Evolutionary conservation across 2,329 filamentous ascomycete genomes (phyloP).

Genomic region (Aspergillus niger): DNA sequence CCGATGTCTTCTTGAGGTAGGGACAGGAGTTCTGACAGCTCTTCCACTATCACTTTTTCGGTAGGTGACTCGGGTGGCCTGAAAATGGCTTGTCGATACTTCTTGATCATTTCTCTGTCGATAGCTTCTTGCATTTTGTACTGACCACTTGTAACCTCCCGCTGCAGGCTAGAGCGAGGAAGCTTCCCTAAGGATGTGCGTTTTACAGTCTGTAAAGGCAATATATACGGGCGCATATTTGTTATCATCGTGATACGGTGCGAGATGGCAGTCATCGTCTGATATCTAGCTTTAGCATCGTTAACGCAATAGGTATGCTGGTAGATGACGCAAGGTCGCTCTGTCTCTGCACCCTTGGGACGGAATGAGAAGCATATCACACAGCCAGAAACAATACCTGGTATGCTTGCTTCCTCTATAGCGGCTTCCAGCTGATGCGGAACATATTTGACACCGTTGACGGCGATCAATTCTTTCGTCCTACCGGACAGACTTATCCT

Average conservation of each 20-base stretch:
- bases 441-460: constrained; percentile 51
- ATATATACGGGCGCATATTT: constrained; percentile 1
- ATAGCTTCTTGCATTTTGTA: constrained; percentile 42
- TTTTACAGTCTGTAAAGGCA: constrained; percentile 13
- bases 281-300: constrained; percentile 3
- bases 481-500: constrained; percentile 16
- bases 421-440: constrained; percentile 43
- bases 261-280: constrained; percentile 7
- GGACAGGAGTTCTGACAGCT: background rate
- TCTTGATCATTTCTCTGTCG: background rate
- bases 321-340: constrained; percentile 45
- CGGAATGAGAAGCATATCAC: constrained; percentile 45
- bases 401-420: constrained; percentile 37
- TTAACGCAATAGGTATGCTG: constrained; percentile 25
- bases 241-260: constrained; percentile 6
- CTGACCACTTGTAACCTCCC: constrained; percentile 42
- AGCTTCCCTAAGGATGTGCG: constrained; percentile 19
- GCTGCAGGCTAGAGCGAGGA: constrained; percentile 18
- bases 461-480: constrained; percentile 47
- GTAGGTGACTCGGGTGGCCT: background rate
- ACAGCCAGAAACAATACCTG: constrained; percentile 29
- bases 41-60: background rate
- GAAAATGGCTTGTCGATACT: background rate
- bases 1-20: background rate
- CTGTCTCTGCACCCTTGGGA: constrained; percentile 29